A percentile compares a stretch with the other conserved stretches of the same genome.
Evolutionary conservation across 306 rosid species (phyloP).

Genomic region (Hippophae gyantsensis): DNA sequence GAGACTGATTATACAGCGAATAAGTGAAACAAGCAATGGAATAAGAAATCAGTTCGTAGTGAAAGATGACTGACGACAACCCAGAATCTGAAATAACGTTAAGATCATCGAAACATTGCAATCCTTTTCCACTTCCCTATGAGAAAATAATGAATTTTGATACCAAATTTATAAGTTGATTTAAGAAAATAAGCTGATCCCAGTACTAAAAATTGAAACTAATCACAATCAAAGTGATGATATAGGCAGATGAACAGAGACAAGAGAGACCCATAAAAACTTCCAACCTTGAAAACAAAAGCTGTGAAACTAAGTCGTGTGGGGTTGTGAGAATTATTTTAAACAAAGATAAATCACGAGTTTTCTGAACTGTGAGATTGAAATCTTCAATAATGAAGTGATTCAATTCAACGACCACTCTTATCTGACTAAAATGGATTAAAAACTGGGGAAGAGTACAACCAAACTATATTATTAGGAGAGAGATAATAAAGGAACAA

Average conservation of each 20-base stretch:
- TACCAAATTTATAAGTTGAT: slow-evolving; percentile 8
- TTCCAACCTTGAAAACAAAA: slow-evolving; percentile 3
- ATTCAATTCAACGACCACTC: slow-evolving; percentile 41
- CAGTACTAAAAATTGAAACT: slow-evolving; percentile 11
- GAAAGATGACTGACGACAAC: background rate
- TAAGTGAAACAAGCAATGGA: no score
- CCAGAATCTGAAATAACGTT: slow-evolving; percentile 3
- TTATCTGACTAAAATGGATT: slow-evolving; percentile 40
- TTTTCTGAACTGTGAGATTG: slow-evolving; percentile 26
- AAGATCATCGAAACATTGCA: slow-evolving; percentile 9
- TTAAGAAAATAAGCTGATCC: slow-evolving; percentile 22
- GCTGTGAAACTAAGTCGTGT: slow-evolving; percentile 15
- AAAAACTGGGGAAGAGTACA: slow-evolving; percentile 37
- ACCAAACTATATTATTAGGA: slow-evolving; percentile 19
- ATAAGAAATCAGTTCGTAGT: no score
- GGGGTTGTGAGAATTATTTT: slow-evolving; percentile 11
- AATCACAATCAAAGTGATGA: slow-evolving; percentile 20
- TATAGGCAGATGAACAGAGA: slow-evolving; percentile 13
- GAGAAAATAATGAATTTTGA: background rate
- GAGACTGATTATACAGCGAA: no score
- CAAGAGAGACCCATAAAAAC: slow-evolving; percentile 7
- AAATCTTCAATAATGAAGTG: slow-evolving; percentile 19
- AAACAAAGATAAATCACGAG: background rate
- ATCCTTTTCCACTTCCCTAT: background rate
- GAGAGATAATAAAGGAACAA: background rate